These are phyloP conservation scores for Phaeosphaeria sp. DNA, from an alignment of 2,329 filamentous ascomycete species.

Conservation along the genomic window DNA sequence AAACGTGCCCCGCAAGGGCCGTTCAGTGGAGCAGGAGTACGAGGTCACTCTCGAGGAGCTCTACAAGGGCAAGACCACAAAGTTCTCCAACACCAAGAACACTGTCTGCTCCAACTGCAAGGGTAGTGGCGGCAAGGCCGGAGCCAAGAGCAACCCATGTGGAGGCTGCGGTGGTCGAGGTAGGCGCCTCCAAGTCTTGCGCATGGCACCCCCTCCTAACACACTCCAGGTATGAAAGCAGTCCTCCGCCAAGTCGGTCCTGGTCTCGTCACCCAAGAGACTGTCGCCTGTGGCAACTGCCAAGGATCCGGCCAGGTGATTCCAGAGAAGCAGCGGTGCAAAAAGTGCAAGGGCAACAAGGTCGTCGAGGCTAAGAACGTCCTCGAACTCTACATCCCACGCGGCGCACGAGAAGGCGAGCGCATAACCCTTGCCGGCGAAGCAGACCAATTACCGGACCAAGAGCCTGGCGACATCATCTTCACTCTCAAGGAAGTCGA, in stretches of 20 bases:
- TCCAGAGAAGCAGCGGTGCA: slow-evolving; percentile 97
- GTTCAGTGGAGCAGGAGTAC: slow-evolving; percentile 88
- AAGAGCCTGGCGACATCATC: slow-evolving; percentile 89
- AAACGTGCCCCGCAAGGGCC: slow-evolving; percentile 68
- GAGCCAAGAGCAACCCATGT: slow-evolving; percentile 83
- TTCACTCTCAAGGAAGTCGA: slow-evolving; percentile 84
- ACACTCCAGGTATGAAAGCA: slow-evolving; percentile 67
- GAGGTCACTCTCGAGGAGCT: slow-evolving; percentile 91
- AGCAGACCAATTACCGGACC: slow-evolving; percentile 88
- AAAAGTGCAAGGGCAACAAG: slow-evolving; percentile 96
- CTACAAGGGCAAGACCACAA: slow-evolving; percentile 98
- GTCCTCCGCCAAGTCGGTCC: slow-evolving; percentile 84
- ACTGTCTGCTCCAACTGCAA: slow-evolving; percentile 87
- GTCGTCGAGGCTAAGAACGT: slow-evolving; percentile 90
- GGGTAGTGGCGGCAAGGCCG: slow-evolving; percentile 88
- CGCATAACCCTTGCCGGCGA: slow-evolving; percentile 90
- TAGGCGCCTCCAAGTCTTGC: slow-evolving; percentile 28
- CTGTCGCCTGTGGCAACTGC: slow-evolving; percentile 82
- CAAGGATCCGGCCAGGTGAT: slow-evolving; percentile 83
- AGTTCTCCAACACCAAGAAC: slow-evolving; percentile 95
- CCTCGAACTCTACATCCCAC: slow-evolving; percentile 93
- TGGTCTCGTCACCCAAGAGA: slow-evolving; percentile 81
- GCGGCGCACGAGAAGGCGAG: slow-evolving; percentile 80
- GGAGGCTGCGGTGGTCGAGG: slow-evolving; percentile 82
- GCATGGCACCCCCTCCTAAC: slow-evolving; percentile 18